phyloP scores from a whole-genome alignment of 2,329 filamentous ascomycete genomes.

The Diaporthe sp. region DNA sequence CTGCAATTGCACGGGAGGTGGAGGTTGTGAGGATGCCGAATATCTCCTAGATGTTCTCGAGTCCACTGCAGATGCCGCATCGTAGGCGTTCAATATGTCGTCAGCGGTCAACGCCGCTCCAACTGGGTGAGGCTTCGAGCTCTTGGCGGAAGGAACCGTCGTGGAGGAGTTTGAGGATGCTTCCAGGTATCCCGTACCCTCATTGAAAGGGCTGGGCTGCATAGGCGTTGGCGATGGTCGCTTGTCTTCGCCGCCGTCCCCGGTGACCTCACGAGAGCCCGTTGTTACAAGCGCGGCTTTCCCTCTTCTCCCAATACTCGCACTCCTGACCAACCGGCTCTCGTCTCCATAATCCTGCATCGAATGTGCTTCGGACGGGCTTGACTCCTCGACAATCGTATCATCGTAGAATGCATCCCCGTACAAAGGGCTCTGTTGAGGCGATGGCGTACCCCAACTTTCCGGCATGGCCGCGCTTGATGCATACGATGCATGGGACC shows the following conservation, averaged over 20 bases:
- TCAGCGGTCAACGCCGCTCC: conserved; percentile 54
- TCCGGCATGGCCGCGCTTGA: conserved; percentile 81
- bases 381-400: conserved; percentile 58
- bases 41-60: conserved; percentile 48
- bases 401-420: conserved; percentile 65
- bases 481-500: conserved; percentile 74
- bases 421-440: conserved; percentile 58
- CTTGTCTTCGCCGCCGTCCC: conserved; percentile 45
- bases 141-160: conserved; percentile 51
- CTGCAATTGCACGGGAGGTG: conserved; percentile 40
- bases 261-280: conserved; percentile 38
- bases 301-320: conserved; percentile 71
- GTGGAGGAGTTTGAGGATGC: conserved; percentile 61
- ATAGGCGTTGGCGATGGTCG: conserved; percentile 54
- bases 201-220: conserved; percentile 54
- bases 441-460: conserved; percentile 70
- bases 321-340: conserved; percentile 69
- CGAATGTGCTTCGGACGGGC: conserved; percentile 30
- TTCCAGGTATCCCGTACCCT: conserved; percentile 62
- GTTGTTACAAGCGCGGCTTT: conserved; percentile 67
- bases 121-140: conserved; percentile 42
- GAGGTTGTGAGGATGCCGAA: conserved; percentile 43
- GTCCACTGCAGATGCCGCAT: conserved; percentile 61
- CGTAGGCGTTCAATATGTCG: conserved; percentile 63
- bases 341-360: conserved; percentile 63